Evolutionary conservation across 805 yeast species (phyloP).

Genomic region (Kazachstania taianensis): DNA sequence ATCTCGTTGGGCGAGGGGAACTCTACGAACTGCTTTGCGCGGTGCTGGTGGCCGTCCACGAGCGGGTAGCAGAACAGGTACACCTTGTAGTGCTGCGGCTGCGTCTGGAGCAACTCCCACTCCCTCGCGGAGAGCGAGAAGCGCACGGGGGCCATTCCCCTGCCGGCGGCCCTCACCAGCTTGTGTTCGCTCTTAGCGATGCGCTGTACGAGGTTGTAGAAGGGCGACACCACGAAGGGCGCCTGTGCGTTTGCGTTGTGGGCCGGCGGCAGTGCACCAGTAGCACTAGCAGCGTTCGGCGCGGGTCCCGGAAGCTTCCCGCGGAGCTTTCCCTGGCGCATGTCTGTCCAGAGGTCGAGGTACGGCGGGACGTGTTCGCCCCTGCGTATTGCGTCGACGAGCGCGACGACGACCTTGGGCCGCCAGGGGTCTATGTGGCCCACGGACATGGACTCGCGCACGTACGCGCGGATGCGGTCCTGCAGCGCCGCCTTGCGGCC

Average conservation of each 20-base stretch:
- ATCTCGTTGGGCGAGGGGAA: conserved; percentile 68
- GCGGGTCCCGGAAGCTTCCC: not conserved
- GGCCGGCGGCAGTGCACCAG: not conserved
- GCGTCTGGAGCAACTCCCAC: conserved; percentile 25
- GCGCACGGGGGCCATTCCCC: conserved; percentile 35
- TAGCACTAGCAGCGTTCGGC: not conserved
- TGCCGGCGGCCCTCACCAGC: conserved; percentile 29
- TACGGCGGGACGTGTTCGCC: conserved; percentile 33
- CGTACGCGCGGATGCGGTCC: conserved; percentile 40
- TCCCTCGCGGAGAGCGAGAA: conserved; percentile 40
- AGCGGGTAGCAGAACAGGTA: conserved; percentile 48
- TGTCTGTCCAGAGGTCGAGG: conserved; percentile 21
- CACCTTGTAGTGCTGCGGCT: conserved; percentile 30
- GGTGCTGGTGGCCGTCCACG: conserved; percentile 11
- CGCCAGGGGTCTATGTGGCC: conserved; percentile 35
- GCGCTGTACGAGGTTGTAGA: conserved; percentile 39
- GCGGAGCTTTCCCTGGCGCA: conserved; percentile 7
- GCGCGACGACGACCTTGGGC: conserved; percentile 35
- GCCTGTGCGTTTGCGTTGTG: not conserved
- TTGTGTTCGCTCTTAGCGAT: conserved; percentile 38
- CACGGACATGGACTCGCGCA: conserved; percentile 34
- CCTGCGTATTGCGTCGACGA: conserved; percentile 32
- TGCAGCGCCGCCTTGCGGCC: conserved; percentile 58
- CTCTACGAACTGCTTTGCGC: conserved; percentile 60
- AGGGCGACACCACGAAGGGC: conserved; percentile 34